Evolutionary conservation across 768 basidiomycete genomes (phyloP), one percentile per base, ranked within the genome.

Genomic region (Xerocomellus amylosporus): DNA sequence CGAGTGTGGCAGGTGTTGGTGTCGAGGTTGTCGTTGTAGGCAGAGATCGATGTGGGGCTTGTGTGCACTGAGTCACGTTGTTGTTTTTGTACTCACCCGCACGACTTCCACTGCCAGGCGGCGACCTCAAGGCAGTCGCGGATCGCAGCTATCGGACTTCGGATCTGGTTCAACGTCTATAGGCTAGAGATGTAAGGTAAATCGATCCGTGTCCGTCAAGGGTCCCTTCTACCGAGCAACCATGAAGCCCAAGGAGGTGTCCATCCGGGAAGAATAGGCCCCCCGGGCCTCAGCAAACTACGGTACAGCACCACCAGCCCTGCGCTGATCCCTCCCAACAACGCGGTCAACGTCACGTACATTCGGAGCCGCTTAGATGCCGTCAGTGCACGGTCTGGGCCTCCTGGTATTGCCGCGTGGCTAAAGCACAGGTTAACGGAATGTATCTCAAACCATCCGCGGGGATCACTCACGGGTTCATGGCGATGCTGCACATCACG

Each of bases 401-500:
- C 90, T 34, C 92, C 92, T 55, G 91, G 92, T 66, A 90, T 87
- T 33, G 88, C 80, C 36, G 79, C 71, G 59, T 80, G 71, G 51
- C 87, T 88, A 40, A 44, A 52, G 20, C 24, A 15, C 42, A 46
- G 13, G 58, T 69, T 50, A 64, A 38, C 42, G 46, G 42, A 41
- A 48, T 7, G 45, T 6, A 4, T 40, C 49, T 51, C 41, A 56
- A 49, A 49, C 40, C 17, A 48, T 34, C 45, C 30, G 20, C 15
- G 45, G 51, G 51, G 22, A 60, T 46, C 43, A 84, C 88, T 66
- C 68, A 94, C 93, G 93, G 93, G 53, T 86, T 86, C 79, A 93
- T 85, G 8, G 90, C 93, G 64, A 92, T 85, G 54, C 81, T 75
- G 66, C 88, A 90, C 61, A 94, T 88, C 28, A 82, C 86, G 64